phyloP scores from a whole-genome alignment of 164 flowering plant genomes.

The Chloranthus sessilifolius region DNA sequence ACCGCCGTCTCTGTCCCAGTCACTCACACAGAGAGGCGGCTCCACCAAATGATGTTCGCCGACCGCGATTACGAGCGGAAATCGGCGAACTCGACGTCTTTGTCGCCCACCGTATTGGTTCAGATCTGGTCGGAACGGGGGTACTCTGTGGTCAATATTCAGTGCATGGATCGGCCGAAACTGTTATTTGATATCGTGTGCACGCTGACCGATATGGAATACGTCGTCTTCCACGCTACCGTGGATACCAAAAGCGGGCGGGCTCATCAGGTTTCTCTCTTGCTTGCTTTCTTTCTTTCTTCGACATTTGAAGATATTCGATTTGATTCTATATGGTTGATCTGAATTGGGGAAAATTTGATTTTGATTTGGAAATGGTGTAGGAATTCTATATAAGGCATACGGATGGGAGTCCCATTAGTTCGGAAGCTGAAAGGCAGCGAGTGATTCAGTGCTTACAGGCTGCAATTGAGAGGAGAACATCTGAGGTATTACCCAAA shows the following conservation, averaged over 20 bases:
- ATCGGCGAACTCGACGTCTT: background rate
- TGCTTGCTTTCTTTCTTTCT: background rate
- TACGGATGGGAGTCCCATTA: slow-evolving; percentile 72
- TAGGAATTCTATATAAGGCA: slow-evolving; percentile 82
- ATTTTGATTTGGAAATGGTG: slow-evolving; percentile 9
- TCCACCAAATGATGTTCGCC: slow-evolving; percentile 86
- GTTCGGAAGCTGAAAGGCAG: slow-evolving; percentile 69
- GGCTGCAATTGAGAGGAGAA: slow-evolving; percentile 75
- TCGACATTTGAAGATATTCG: background rate
- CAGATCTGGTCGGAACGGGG: slow-evolving; percentile 22
- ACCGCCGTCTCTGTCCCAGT: slow-evolving; percentile 52
- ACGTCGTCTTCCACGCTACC: slow-evolving; percentile 32
- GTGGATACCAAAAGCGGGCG: slow-evolving; percentile 9
- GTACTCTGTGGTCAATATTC: slow-evolving; percentile 25
- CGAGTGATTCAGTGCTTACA: slow-evolving; percentile 64
- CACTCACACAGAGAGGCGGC: slow-evolving; percentile 67
- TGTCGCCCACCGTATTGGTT: slow-evolving; percentile 3
- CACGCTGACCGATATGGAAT: slow-evolving; percentile 31
- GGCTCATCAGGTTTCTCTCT: slow-evolving; percentile 19
- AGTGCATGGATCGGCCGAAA: slow-evolving; percentile 28
- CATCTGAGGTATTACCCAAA: slow-evolving; percentile 64
- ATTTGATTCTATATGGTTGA: background rate
- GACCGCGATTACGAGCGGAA: slow-evolving; percentile 64
- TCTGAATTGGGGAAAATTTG: slow-evolving; percentile 14
- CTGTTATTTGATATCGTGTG: slow-evolving; percentile 25